Conservation (phyloP, 371 early-diverging fungal genomes). For the Mortierella sp. region DNA sequence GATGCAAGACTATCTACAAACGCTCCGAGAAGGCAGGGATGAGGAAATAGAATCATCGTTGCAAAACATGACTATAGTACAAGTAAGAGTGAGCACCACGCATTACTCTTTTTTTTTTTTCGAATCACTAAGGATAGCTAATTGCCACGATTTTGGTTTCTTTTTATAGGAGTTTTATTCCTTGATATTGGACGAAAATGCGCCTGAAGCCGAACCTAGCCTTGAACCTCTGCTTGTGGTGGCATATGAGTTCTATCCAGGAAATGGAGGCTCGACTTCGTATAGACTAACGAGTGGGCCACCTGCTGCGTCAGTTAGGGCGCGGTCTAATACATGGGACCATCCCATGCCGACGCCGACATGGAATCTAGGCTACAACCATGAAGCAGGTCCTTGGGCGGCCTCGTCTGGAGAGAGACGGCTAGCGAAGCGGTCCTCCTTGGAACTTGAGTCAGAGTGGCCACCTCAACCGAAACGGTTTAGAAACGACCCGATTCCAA, state of each 20-base stretch:
- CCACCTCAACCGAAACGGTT: slow-evolving; percentile 25
- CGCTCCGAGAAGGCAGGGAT: slow-evolving; percentile 3
- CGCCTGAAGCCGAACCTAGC: slow-evolving; percentile 1
- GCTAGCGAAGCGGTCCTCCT: slow-evolving; percentile 9
- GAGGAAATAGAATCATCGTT: slow-evolving; percentile 27
- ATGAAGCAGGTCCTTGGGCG: slow-evolving; percentile 8
- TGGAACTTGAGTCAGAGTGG: slow-evolving; percentile 35
- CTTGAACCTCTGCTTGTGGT: slow-evolving; percentile 25
- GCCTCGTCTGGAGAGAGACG: not conserved
- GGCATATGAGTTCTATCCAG: slow-evolving; percentile 34
- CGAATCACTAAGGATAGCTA: too few species aligned
- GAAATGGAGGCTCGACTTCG: slow-evolving; percentile 21
- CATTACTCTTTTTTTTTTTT: not conserved
- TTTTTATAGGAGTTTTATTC: slow-evolving; percentile 14
- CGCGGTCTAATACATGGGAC: slow-evolving; percentile 43
- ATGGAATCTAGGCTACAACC: not conserved
- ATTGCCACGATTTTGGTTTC: not conserved
- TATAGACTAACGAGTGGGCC: slow-evolving; percentile 30
- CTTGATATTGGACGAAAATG: not conserved
- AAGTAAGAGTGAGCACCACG: slow-evolving; percentile 13
- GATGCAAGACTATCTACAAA: slow-evolving; percentile 63
- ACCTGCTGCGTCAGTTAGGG: slow-evolving; percentile 28
- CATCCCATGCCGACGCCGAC: slow-evolving; percentile 20
- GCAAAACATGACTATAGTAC: slow-evolving; percentile 38
- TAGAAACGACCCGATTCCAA: slow-evolving; percentile 2